These are phyloP conservation scores for Cryptococcus hybrid DNA, from an alignment of 1,284 basidiomycete species.

Conservation along the genomic window DNA sequence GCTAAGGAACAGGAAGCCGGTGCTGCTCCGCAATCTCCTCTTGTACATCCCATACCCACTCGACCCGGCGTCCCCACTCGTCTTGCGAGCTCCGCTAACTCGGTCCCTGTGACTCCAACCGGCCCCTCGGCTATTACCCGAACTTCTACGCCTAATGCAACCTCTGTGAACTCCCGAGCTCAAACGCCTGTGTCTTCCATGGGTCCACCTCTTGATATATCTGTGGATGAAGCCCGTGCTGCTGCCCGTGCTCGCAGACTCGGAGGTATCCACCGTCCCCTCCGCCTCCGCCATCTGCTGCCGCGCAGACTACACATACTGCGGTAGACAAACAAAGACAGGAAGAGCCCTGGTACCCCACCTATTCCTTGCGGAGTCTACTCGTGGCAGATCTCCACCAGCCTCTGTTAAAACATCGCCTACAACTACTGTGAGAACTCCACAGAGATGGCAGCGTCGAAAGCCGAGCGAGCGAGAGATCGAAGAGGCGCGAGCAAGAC, in stretches of 20 bases:
- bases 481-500: background rate
- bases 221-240: constrained; percentile 29
- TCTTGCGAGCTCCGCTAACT: background rate
- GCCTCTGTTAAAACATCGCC: constrained; percentile 13
- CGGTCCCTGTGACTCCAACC: background rate
- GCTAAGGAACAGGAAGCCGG: constrained; percentile 12
- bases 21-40: background rate
- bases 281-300: constrained; percentile 14
- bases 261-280: constrained; percentile 22
- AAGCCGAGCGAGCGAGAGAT: constrained; percentile 31
- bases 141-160: constrained; percentile 1
- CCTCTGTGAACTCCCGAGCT: background rate
- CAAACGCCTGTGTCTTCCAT: constrained; percentile 15
- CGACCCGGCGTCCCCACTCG: background rate
- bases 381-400: constrained; percentile 10
- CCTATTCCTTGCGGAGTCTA: background rate
- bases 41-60: background rate
- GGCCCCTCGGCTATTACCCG: constrained; percentile 1
- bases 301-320: constrained; percentile 4
- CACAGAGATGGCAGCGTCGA: constrained; percentile 38
- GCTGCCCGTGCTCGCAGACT: constrained; percentile 34
- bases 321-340: no score
- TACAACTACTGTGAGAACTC: constrained; percentile 1
- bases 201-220: constrained; percentile 26
- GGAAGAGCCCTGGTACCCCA: background rate